Evolutionary conservation across 129 eudicot genomes (phyloP).

Genomic region (Cynara cardunculus): DNA sequence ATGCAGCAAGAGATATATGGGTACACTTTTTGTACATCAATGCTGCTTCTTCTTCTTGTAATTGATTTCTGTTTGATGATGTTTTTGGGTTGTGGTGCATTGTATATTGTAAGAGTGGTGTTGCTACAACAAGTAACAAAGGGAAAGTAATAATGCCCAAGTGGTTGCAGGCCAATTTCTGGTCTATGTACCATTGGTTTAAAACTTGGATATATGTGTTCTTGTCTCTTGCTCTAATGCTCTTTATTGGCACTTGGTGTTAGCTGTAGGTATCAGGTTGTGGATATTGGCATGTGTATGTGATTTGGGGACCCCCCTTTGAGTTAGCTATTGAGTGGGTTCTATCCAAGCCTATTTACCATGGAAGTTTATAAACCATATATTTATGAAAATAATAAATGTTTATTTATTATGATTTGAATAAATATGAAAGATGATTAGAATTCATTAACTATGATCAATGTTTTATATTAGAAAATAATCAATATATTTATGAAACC

Average conservation of each 20-base stretch:
- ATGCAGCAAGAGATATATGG: slow-evolving; percentile 15
- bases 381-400: too few relatives aligned
- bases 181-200: slow-evolving; percentile 1
- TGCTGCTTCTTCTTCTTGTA: slow-evolving; percentile 13
- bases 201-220: neutral
- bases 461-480: too few relatives aligned
- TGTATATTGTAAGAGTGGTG: slow-evolving; percentile 28
- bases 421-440: too few relatives aligned
- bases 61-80: neutral
- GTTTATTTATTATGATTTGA: too few relatives aligned
- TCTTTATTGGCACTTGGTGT: neutral
- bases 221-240: neutral
- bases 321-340: too few relatives aligned
- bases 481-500: too few relatives aligned
- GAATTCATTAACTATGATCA: too few relatives aligned
- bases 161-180: neutral
- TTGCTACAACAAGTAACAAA: slow-evolving; percentile 2
- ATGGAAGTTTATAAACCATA: too few relatives aligned
- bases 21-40: slow-evolving; percentile 17
- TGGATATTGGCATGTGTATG: too few relatives aligned
- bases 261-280: neutral
- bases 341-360: too few relatives aligned
- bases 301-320: too few relatives aligned
- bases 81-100: neutral
- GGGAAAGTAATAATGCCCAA: slow-evolving; percentile 17